These are phyloP conservation scores for Ceratobasidium sp. DNA, from an alignment of 1,284 basidiomycete species.

Conservation along the genomic window DNA sequence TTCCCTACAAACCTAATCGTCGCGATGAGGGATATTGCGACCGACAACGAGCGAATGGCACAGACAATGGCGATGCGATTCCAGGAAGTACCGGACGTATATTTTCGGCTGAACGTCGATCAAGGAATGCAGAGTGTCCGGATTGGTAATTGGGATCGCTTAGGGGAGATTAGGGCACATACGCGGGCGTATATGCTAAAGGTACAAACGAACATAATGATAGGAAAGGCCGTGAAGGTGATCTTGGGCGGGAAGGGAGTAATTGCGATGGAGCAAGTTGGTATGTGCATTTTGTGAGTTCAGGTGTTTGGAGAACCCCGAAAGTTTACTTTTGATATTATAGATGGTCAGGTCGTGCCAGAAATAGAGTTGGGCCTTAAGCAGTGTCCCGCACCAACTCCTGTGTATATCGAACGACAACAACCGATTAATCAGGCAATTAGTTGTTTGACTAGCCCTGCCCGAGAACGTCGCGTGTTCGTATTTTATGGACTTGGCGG, in stretches of 20 bases:
- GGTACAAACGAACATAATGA: neutral
- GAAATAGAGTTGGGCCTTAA: neutral
- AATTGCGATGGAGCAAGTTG: conserved; percentile 11
- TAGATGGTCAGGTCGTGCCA: neutral
- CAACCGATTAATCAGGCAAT: neutral
- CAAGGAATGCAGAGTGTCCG: conserved; percentile 23
- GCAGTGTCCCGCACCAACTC: conserved; percentile 13
- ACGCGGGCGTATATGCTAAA: conserved; percentile 22
- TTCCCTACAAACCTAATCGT: neutral
- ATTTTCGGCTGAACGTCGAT: conserved; percentile 32
- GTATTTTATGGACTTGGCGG: conserved; percentile 38
- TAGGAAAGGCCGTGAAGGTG: neutral
- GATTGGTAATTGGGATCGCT: neutral
- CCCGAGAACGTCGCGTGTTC: neutral
- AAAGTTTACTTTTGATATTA: neutral
- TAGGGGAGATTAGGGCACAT: conserved; percentile 4
- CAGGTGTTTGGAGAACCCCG: neutral
- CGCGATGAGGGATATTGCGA: conserved; percentile 5
- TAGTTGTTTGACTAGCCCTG: neutral
- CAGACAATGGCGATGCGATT: conserved; percentile 20
- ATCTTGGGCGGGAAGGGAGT: neutral
- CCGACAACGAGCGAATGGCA: conserved; percentile 30
- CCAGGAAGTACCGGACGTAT: neutral
- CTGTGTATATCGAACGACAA: conserved; percentile 9
- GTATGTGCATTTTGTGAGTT: neutral